Conservation (phyloP, 2,329 filamentous ascomycete genomes). For the Lachnellula arida region DNA sequence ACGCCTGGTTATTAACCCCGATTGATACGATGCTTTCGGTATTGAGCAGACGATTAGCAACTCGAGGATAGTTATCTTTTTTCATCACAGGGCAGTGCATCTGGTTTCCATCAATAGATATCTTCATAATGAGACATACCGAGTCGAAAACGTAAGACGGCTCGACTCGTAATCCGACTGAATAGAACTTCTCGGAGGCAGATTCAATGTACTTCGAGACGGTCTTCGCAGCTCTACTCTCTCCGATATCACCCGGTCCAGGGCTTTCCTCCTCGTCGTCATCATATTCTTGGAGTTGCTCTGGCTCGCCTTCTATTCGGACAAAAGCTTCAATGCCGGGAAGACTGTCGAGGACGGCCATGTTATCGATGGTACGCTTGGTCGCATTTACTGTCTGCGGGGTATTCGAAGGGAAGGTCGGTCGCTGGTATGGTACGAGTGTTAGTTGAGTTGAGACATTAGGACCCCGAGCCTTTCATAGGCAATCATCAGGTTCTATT, state of each 20-base stretch:
- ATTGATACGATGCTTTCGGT: too few species aligned
- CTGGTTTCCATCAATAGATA: neutral
- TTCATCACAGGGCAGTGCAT: too few species aligned
- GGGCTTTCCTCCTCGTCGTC: neutral
- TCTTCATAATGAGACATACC: neutral
- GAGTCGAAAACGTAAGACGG: neutral
- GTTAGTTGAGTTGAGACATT: too few species aligned
- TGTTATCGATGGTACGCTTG: neutral
- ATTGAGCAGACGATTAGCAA: neutral
- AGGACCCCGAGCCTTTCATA: too few species aligned
- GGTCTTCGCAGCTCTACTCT: neutral
- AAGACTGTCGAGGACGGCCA: constrained; percentile 1
- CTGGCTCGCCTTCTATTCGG: neutral
- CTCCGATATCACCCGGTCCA: neutral
- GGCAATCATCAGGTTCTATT: too few species aligned
- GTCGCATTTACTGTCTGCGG: neutral
- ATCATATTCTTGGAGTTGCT: neutral
- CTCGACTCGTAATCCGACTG: neutral
- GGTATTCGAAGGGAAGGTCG: neutral
- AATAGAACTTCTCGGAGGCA: neutral
- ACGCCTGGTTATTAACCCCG: neutral
- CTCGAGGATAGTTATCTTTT: too few species aligned
- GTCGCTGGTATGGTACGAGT: too few species aligned
- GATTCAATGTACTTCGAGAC: constrained; percentile 1
- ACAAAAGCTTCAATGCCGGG: neutral